phyloP scores from a whole-genome alignment of 2,329 filamentous ascomycete genomes.

The Calonectria montana region DNA sequence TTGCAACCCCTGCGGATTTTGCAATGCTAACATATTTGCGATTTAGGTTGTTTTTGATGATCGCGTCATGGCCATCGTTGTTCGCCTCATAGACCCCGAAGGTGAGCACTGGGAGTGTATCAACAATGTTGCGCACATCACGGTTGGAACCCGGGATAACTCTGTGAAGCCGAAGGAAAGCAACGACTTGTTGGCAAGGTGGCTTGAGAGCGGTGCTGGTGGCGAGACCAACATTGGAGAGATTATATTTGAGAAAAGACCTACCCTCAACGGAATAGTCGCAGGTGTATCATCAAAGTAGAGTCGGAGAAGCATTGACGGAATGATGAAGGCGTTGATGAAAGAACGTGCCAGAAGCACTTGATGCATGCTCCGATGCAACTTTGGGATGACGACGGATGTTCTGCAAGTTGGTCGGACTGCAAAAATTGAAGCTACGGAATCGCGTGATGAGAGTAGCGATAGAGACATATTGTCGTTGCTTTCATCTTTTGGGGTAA shows the following conservation, averaged over 20 bases:
- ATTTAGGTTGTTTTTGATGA: constrained; percentile 80
- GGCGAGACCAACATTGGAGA: constrained; percentile 59
- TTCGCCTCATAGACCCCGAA: constrained; percentile 71
- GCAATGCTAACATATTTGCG: constrained; percentile 34
- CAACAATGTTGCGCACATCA: constrained; percentile 88
- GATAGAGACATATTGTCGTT: background rate
- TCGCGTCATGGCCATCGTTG: constrained; percentile 91
- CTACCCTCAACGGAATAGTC: constrained; percentile 60
- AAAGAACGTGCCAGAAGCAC: background rate
- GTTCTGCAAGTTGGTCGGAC: background rate
- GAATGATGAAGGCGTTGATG: background rate
- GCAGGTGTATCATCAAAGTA: constrained; percentile 62
- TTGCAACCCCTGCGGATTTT: background rate
- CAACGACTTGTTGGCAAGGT: constrained; percentile 82
- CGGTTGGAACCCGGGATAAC: constrained; percentile 81
- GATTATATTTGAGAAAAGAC: constrained; percentile 61
- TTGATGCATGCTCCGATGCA: too few relatives aligned
- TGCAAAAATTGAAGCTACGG: background rate
- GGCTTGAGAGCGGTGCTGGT: constrained; percentile 70
- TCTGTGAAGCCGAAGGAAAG: constrained; percentile 93
- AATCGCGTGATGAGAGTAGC: background rate
- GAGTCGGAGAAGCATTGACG: background rate
- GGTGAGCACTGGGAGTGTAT: constrained; percentile 72
- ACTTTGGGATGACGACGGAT: background rate
- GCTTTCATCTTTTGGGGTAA: background rate